These are phyloP conservation scores for Colletotrichum lupini DNA, from an alignment of 2,329 filamentous ascomycete species.

Conservation along the genomic window DNA sequence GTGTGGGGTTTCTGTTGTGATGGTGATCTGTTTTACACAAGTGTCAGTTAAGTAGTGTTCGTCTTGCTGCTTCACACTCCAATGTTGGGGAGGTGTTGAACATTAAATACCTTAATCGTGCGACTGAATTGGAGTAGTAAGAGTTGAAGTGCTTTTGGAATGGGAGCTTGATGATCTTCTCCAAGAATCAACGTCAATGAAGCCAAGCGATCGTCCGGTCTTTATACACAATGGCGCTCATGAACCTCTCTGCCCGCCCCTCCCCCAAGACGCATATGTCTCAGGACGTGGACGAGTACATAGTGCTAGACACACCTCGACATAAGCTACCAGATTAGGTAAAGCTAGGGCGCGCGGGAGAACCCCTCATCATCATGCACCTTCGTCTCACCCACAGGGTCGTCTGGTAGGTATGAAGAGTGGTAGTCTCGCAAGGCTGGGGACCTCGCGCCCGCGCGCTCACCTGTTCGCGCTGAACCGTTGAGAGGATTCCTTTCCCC, in stretches of 20 bases:
- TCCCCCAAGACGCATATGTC: background rate
- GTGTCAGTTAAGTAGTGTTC: background rate
- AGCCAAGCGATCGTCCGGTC: background rate
- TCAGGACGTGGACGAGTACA: background rate
- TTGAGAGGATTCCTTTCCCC: no score
- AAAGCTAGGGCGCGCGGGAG: background rate
- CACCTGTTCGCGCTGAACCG: background rate
- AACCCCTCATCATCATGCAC: background rate
- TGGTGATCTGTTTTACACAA: background rate
- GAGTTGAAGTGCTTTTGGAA: background rate
- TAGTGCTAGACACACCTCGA: conserved; percentile 2
- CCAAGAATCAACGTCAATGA: background rate
- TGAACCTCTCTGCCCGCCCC: background rate
- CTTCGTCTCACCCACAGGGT: background rate
- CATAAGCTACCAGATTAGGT: conserved; percentile 7
- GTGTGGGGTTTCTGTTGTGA: background rate
- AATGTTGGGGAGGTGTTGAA: background rate
- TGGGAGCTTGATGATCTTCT: background rate
- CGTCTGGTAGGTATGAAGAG: no score
- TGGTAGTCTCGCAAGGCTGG: background rate
- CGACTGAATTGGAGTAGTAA: background rate
- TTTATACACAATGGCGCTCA: background rate
- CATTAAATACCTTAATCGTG: background rate
- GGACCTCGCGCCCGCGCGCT: background rate
- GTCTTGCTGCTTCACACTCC: background rate